Percentiles rank a stretch among this genome's conserved stretches.
Evolutionary conservation across 345 rosid species (phyloP).

Genomic region (Mangifera indica): DNA sequence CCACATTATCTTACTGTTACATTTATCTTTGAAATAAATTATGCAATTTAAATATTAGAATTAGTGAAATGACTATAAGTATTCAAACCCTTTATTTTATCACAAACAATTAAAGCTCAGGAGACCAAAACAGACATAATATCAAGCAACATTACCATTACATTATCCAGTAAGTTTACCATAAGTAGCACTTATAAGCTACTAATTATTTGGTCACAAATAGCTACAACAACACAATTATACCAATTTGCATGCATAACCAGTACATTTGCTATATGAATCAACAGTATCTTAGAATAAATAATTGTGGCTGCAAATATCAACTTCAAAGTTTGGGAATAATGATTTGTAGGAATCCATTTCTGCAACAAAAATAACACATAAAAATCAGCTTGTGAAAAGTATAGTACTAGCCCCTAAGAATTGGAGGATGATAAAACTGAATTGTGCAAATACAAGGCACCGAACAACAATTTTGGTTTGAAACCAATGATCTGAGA

Average conservation of each 20-base stretch:
- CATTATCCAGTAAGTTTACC: neutral
- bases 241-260: neutral
- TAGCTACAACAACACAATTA: neutral
- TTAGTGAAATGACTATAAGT: too few species aligned
- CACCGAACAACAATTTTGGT: neutral
- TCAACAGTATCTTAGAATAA: neutral
- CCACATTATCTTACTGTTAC: too few species aligned
- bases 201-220: neutral
- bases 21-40: too few species aligned
- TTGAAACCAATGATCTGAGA: too few species aligned
- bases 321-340: constrained; percentile 57
- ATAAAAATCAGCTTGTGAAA: constrained; percentile 12
- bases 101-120: too few species aligned
- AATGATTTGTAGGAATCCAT: constrained; percentile 55
- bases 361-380: constrained; percentile 37
- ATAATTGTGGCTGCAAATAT: neutral
- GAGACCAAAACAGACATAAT: too few species aligned
- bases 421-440: neutral
- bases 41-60: too few species aligned
- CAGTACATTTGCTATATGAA: neutral
- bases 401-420: neutral
- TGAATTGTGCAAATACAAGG: neutral
- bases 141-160: neutral
- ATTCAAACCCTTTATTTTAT: too few species aligned
- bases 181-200: neutral